A percentile compares a stretch with the other conserved stretches of the same genome.
phyloP scores from a whole-genome alignment of 1,139 yeast genomes.

The Nakaseomyces uthaithaninus region DNA sequence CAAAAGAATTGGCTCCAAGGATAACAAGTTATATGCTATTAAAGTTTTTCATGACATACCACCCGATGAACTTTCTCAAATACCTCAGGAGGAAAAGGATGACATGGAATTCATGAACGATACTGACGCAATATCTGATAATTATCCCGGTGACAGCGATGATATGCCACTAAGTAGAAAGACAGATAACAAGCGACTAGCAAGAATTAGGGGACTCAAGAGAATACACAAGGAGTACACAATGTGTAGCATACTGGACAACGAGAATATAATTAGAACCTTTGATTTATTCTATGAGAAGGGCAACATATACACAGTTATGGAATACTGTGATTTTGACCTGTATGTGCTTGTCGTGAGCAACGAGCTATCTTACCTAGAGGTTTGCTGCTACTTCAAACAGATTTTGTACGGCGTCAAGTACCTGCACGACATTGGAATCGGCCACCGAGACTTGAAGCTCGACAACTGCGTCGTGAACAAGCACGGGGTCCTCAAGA shows the following conservation, averaged over 20 bases:
- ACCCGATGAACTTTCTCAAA: neutral
- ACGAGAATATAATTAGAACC: conserved; percentile 85
- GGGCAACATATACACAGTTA: conserved; percentile 76
- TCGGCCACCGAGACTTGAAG: conserved; percentile 88
- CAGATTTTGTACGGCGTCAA: conserved; percentile 74
- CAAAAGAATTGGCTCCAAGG: conserved; percentile 52
- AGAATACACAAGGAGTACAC: conserved; percentile 93
- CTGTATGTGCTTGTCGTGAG: conserved; percentile 94
- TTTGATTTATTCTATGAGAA: conserved; percentile 55
- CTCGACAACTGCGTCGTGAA: conserved; percentile 88
- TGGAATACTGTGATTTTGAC: conserved; percentile 94
- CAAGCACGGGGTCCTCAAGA: conserved; percentile 70
- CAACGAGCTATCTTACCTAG: conserved; percentile 71
- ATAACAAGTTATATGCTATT: conserved; percentile 65
- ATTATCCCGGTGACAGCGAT: neutral
- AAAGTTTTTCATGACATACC: conserved; percentile 4
- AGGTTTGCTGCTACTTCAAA: conserved; percentile 77
- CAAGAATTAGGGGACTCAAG: conserved; percentile 39
- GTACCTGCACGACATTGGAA: conserved; percentile 74
- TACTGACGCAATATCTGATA: neutral
- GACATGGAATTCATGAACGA: neutral
- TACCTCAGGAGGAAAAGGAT: neutral
- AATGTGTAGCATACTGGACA: conserved; percentile 88
- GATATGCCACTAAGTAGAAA: neutral
- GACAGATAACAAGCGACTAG: neutral